phyloP scores from a whole-genome alignment of 345 rosid species.

The Gossypium bickii region DNA sequence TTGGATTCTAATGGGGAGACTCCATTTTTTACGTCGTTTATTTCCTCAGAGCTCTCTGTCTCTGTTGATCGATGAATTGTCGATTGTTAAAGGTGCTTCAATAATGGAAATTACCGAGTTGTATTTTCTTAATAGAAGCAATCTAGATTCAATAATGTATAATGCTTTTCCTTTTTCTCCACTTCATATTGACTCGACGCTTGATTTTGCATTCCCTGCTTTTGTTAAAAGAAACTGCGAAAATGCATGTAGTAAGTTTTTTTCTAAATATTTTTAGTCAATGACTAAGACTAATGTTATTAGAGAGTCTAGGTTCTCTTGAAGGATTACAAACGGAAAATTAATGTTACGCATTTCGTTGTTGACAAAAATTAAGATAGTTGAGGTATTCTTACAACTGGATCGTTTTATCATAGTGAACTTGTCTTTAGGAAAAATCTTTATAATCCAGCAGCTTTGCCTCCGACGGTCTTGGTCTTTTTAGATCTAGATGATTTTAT shows the following conservation, averaged over 20 bases:
- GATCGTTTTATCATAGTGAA: background rate
- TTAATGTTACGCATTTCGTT: background rate
- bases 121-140: background rate
- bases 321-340: background rate
- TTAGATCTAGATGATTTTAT: constrained; percentile 2
- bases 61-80: background rate
- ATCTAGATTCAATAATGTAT: background rate
- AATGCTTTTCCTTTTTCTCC: constrained; percentile 3
- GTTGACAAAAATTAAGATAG: background rate
- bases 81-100: background rate
- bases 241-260: background rate
- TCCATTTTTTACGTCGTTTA: background rate
- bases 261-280: background rate
- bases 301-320: background rate
- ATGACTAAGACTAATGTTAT: background rate
- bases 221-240: background rate
- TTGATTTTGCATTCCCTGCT: background rate
- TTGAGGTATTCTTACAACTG: constrained; percentile 1
- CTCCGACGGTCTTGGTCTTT: background rate
- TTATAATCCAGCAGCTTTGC: background rate
- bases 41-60: background rate
- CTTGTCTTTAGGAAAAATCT: background rate
- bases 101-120: background rate
- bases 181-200: background rate
- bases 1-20: background rate